phyloP scores from a whole-genome alignment of 768 basidiomycete genomes.

The Agaricus blazei region DNA sequence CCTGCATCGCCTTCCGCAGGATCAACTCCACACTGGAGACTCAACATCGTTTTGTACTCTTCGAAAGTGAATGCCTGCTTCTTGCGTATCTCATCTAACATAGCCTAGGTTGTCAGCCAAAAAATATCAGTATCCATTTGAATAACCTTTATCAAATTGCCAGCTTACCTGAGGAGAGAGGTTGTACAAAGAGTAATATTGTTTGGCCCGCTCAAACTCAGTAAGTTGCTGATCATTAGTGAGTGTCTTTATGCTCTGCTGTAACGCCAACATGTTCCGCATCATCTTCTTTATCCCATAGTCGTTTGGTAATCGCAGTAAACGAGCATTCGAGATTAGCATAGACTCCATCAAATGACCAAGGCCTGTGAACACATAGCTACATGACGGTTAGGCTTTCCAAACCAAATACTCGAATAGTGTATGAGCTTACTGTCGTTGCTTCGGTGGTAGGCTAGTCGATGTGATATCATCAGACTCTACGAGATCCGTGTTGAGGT shows the following conservation, averaged over 20 bases:
- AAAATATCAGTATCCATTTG: too few relatives aligned
- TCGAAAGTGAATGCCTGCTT: slow-evolving; percentile 76
- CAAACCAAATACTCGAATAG: neutral
- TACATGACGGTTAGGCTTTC: slow-evolving; percentile 20
- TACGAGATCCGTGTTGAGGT: slow-evolving; percentile 77
- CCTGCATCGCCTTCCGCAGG: slow-evolving; percentile 47
- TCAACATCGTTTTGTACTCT: slow-evolving; percentile 89
- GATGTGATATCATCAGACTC: slow-evolving; percentile 69
- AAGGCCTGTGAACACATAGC: slow-evolving; percentile 86
- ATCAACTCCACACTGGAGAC: slow-evolving; percentile 83
- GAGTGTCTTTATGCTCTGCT: slow-evolving; percentile 84
- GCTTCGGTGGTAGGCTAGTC: slow-evolving; percentile 53
- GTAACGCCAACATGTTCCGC: slow-evolving; percentile 86
- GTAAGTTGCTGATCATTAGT: slow-evolving; percentile 53
- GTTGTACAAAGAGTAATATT: slow-evolving; percentile 78
- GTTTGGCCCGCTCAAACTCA: slow-evolving; percentile 71
- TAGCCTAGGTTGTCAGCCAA: slow-evolving; percentile 40
- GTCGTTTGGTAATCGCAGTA: slow-evolving; percentile 62
- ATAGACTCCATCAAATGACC: slow-evolving; percentile 81
- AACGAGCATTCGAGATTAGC: slow-evolving; percentile 68
- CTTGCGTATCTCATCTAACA: slow-evolving; percentile 67
- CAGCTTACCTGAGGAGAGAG: slow-evolving; percentile 64
- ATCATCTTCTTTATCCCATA: slow-evolving; percentile 83
- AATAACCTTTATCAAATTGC: neutral
- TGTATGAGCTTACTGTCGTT: slow-evolving; percentile 53